Percentiles rank a stretch among this genome's conserved stretches.
These are phyloP conservation scores for Penicillium canescens DNA, from an alignment of 495 filamentous ascomycete species.

Conservation along the genomic window DNA sequence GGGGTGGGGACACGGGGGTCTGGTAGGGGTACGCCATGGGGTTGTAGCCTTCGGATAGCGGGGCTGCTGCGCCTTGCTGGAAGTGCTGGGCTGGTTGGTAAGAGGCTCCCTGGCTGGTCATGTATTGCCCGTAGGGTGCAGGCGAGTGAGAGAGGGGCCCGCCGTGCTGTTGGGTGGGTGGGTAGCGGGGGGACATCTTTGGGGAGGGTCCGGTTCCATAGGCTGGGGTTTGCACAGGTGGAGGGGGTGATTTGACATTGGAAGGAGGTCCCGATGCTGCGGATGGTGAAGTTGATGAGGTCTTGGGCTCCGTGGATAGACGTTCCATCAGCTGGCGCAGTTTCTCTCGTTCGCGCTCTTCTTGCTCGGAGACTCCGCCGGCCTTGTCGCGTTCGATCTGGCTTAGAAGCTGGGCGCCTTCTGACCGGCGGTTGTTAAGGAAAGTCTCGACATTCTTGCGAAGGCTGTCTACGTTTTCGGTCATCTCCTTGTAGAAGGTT, in stretches of 20 bases:
- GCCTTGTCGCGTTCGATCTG: constrained; percentile 83
- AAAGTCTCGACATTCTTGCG: constrained; percentile 96
- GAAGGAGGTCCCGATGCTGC: constrained; percentile 40
- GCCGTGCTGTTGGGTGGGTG: constrained; percentile 35
- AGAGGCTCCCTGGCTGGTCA: constrained; percentile 24
- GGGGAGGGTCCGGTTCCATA: constrained; percentile 37
- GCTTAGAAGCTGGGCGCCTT: constrained; percentile 84
- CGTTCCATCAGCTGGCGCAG: constrained; percentile 91
- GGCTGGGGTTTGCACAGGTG: constrained; percentile 38
- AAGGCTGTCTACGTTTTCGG: constrained; percentile 90
- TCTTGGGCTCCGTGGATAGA: constrained; percentile 74
- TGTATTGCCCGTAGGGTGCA: constrained; percentile 44
- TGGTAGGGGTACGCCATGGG: constrained; percentile 56
- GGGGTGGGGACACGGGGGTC: constrained; percentile 46
- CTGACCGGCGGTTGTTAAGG: constrained; percentile 88
- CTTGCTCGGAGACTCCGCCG: constrained; percentile 67
- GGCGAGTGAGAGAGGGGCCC: constrained; percentile 40
- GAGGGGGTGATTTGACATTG: constrained; percentile 45
- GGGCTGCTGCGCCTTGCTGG: constrained; percentile 47
- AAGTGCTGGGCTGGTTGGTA: constrained; percentile 42
- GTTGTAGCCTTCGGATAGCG: constrained; percentile 52
- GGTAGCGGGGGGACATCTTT: constrained; percentile 50
- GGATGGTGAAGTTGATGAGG: constrained; percentile 42
- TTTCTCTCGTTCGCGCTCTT: constrained; percentile 82
- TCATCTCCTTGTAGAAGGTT: constrained; percentile 94